Evolutionary conservation across 2,329 filamentous ascomycete species (phyloP).

Genomic region (Apiospora saccharicola): DNA sequence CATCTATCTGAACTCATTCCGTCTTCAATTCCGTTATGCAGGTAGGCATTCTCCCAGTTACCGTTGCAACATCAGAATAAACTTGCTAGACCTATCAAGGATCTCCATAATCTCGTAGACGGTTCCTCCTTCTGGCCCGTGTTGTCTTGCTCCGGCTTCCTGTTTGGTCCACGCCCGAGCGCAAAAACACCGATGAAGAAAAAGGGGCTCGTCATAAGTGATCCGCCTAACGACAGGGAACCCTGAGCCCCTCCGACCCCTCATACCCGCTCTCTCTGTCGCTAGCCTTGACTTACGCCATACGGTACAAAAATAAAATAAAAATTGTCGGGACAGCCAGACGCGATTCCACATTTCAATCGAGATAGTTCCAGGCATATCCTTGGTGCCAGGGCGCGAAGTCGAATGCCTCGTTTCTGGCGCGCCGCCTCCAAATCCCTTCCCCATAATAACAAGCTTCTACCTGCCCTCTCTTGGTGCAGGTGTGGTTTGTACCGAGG

Average conservation of each 20-base stretch:
- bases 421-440: not conserved
- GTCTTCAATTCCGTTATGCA: not conserved
- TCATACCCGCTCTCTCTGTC: constrained; percentile 1
- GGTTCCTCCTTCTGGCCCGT: constrained; percentile 27
- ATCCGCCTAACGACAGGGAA: constrained; percentile 7
- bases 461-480: not conserved
- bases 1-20: not conserved
- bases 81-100: not conserved
- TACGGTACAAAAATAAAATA: constrained; percentile 4
- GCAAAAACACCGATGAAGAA: constrained; percentile 10
- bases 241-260: constrained; percentile 12
- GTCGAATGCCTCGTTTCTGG: not conserved
- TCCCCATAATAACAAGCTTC: constrained; percentile 19
- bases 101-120: constrained; percentile 17
- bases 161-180: constrained; percentile 12
- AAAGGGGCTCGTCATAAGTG: constrained; percentile 23
- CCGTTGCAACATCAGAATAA: not conserved
- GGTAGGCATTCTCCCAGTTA: not conserved
- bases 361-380: constrained; percentile 15
- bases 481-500: not conserved
- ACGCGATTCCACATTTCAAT: constrained; percentile 11
- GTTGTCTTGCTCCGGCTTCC: constrained; percentile 14
- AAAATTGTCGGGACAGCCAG: constrained; percentile 5
- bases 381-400: not conserved
- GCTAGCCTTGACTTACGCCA: not conserved